These are phyloP conservation scores for Mychonastes homosphaera DNA, from an alignment of 139 green algal species.

Conservation along the genomic window DNA sequence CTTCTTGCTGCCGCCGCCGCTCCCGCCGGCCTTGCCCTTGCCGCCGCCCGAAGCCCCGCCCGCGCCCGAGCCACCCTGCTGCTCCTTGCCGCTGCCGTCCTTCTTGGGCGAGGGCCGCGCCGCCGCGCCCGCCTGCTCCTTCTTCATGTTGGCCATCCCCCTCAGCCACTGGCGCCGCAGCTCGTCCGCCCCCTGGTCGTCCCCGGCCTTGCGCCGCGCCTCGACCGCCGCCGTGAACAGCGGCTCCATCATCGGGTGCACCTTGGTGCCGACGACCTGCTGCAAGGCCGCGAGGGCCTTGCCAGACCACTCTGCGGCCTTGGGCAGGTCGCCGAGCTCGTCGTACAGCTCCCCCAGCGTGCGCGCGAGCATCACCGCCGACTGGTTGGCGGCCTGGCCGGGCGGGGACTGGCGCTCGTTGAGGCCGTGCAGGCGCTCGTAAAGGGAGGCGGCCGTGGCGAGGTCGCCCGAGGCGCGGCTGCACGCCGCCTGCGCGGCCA, in stretches of 20 bases:
- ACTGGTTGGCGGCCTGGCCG: constrained; percentile 9
- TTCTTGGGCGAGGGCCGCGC: too few relatives aligned
- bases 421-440: constrained; percentile 13
- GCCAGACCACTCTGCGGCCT: constrained; percentile 14
- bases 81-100: too few relatives aligned
- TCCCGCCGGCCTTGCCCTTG: constrained; percentile 1
- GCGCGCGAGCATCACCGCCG: constrained; percentile 17
- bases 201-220: constrained; percentile 16
- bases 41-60: neutral
- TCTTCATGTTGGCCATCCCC: constrained; percentile 13
- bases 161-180: constrained; percentile 11
- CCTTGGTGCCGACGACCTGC: constrained; percentile 5
- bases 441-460: neutral
- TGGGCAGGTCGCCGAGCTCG: neutral
- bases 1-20: neutral
- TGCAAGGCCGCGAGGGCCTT: constrained; percentile 14
- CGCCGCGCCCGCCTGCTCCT: neutral
- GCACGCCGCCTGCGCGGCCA: constrained; percentile 18
- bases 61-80: constrained; percentile 1
- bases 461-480: constrained; percentile 9
- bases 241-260: constrained; percentile 16
- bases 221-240: constrained; percentile 14
- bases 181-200: constrained; percentile 18
- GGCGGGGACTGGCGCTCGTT: constrained; percentile 8
- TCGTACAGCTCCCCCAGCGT: constrained; percentile 11